These are phyloP conservation scores for Trichothecium sympodiale DNA, from an alignment of 2,329 filamentous ascomycete species.

Conservation along the genomic window DNA sequence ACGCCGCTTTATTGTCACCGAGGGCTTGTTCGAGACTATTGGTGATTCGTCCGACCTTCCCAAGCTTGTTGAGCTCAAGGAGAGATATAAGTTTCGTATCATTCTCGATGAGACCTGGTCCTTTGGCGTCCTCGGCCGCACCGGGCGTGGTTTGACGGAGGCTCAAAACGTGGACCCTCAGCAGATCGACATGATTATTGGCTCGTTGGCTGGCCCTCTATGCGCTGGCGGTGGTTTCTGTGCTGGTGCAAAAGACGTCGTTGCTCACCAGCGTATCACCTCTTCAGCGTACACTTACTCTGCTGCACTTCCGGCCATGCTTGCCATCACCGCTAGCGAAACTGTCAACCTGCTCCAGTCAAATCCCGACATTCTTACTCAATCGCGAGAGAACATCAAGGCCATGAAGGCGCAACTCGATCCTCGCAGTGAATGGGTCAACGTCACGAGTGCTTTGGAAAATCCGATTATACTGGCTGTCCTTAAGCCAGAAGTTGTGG, in stretches of 20 bases:
- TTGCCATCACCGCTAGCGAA: conserved; percentile 92
- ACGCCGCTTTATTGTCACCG: conserved; percentile 88
- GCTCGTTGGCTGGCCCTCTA: conserved; percentile 79
- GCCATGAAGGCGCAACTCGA: conserved; percentile 80
- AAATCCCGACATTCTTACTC: conserved; percentile 68
- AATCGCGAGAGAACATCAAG: conserved; percentile 77
- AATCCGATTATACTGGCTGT: conserved; percentile 81
- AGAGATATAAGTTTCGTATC: conserved; percentile 94
- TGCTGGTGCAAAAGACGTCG: conserved; percentile 79
- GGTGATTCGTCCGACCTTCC: conserved; percentile 80
- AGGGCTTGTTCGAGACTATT: conserved; percentile 83
- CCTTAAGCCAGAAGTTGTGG: conserved; percentile 73
- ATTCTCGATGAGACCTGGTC: conserved; percentile 98
- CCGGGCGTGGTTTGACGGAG: conserved; percentile 86
- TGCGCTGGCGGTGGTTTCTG: conserved; percentile 95
- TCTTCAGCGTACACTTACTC: conserved; percentile 92
- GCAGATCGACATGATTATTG: conserved; percentile 94
- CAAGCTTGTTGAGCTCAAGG: conserved; percentile 84
- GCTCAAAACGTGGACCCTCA: conserved; percentile 91
- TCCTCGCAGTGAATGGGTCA: conserved; percentile 86
- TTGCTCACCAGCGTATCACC: conserved; percentile 91
- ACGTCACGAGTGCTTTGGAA: conserved; percentile 67
- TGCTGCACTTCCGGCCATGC: conserved; percentile 82
- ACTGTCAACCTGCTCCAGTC: conserved; percentile 78
- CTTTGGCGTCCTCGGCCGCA: conserved; percentile 86